These are phyloP conservation scores for Xylariaceae sp. DNA, from an alignment of 2,329 filamentous ascomycete species.

Conservation along the genomic window DNA sequence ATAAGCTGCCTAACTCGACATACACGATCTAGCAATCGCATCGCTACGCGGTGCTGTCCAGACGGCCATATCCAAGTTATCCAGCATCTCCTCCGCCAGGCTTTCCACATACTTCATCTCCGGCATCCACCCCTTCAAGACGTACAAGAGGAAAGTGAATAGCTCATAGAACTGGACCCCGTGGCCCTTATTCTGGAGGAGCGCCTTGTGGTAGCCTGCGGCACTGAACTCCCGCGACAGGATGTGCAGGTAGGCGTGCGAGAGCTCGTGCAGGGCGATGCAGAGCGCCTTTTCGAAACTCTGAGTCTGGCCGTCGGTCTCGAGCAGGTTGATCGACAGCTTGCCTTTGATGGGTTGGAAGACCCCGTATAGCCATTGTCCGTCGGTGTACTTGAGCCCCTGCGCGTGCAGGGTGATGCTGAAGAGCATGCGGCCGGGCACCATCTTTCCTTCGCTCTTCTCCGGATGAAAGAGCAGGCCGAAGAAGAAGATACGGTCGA, in stretches of 20 bases:
- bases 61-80: neutral
- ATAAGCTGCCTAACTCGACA: no score
- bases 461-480: neutral
- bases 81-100: neutral
- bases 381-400: neutral
- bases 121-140: neutral
- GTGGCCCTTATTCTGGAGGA: neutral
- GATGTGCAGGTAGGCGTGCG: neutral
- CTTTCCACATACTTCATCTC: neutral
- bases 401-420: neutral
- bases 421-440: neutral
- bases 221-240: neutral
- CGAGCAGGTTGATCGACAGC: neutral
- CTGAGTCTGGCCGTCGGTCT: neutral
- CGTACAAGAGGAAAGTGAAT: neutral
- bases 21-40: neutral
- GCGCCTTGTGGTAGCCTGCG: neutral
- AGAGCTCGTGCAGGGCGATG: neutral
- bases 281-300: neutral
- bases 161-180: neutral
- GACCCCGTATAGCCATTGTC: neutral
- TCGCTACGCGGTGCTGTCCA: no score
- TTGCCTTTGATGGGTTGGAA: neutral
- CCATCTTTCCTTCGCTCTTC: neutral
- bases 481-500: conserved; percentile 7